A percentile compares a stretch with the other conserved stretches of the same genome.
Conservation (phyloP, 306 rosid genomes). For the Quercus glauca region DNA sequence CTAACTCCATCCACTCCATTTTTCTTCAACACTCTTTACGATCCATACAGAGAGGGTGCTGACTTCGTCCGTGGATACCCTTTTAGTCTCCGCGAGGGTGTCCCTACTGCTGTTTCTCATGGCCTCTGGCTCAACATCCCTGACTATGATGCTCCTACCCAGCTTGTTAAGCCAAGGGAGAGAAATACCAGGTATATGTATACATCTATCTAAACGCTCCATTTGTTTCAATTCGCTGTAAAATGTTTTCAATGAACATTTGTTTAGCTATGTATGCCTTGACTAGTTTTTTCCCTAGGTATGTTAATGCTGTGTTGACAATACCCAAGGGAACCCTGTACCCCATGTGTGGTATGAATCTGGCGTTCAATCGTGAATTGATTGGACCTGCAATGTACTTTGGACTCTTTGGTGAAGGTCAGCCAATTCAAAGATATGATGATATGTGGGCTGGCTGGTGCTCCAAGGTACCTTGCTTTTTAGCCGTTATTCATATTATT, state of each 20-base stretch:
- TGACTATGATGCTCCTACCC: constrained; percentile 93
- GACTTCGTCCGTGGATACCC: no score
- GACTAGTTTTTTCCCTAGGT: constrained; percentile 36
- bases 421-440: constrained; percentile 86
- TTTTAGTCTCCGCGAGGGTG: no score
- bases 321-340: constrained; percentile 78
- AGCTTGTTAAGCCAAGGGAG: constrained; percentile 88
- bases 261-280: neutral
- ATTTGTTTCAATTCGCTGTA: no score
- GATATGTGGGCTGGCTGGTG: constrained; percentile 99
- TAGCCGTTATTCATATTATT: neutral
- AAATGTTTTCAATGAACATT: no score
- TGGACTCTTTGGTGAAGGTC: constrained; percentile 98
- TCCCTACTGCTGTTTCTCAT: no score
- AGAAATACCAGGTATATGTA: constrained; percentile 44
- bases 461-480: constrained; percentile 50
- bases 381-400: constrained; percentile 96
- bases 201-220: no score
- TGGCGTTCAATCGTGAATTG: constrained; percentile 73
- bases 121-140: constrained; percentile 80
- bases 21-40: no score
- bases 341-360: constrained; percentile 96
- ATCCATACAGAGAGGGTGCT: no score
- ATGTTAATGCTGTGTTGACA: constrained; percentile 81
- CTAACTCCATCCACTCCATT: no score